Evolutionary conservation across 331 rosid genomes (phyloP), one percentile per base, ranked within the genome.

Genomic region (Dryas integrifolia): DNA sequence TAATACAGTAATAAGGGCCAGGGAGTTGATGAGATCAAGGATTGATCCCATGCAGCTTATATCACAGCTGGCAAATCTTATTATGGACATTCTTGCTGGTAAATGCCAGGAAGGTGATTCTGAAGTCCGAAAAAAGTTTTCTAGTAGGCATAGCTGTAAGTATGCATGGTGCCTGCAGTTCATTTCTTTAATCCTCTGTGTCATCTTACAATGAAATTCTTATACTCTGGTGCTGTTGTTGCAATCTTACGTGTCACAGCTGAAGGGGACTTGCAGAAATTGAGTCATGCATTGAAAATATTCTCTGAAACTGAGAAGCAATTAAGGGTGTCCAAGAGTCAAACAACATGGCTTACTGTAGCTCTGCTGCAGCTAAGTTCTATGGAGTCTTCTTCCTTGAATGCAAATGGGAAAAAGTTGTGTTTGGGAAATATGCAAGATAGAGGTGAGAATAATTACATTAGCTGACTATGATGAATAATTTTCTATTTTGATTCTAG

Each of bases 81-180:
- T 92, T 52, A 90, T 92, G 98, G 98, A 92, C 79, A 85, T 92
- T 80, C 96, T 92, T 72, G 91, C 90, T 6, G 98, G 92, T 72
- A 88, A 88, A 61, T 77, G 79, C 66, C 80, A 81, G 72, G 90
- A 80, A 65, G 82, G 80, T 65, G 73, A 77, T 67, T 88, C 91
- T 43, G 92, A 87, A 81, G 78, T 75, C 76, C 75, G 83, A 72
- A 82, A 76, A 72, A 82, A 72, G 72, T 92, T 90, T 72, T 81
- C 59, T 40, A 62, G 41, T 58, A 81, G 75, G 70, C 88, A 85
- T 77, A 70, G 79, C n/a, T 81, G 96, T 92, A 82, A 85, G 96
- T 79, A 24, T 30, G 35, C n/a, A 3, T 60, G 15, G 53, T 40
- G 58, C 61, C 63, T 57, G 60, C 60, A 3, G 44, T 58, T 18